phyloP scores from a whole-genome alignment of 2,329 filamentous ascomycete species.

The Ceratocystis albifundus region DNA sequence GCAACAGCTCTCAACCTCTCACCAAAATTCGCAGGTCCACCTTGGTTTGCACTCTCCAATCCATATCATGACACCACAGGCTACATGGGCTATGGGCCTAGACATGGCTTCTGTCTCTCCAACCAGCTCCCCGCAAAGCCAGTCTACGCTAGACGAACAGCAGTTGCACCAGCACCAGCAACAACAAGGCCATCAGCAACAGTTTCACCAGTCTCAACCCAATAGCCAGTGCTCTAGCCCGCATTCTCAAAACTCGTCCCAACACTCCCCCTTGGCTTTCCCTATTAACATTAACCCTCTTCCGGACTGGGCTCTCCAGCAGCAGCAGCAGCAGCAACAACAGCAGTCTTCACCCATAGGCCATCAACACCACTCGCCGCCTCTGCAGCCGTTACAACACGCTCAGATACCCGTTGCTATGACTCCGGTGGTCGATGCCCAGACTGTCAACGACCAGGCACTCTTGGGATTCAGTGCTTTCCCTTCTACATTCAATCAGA shows the following conservation, averaged over 20 bases:
- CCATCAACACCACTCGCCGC: conserved; percentile 31
- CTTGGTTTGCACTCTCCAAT: conserved; percentile 19
- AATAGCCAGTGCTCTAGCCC: conserved; percentile 43
- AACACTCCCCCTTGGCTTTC: conserved; percentile 41
- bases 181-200: conserved; percentile 33
- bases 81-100: conserved; percentile 42
- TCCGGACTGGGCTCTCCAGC: conserved; percentile 50
- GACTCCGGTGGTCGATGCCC: conserved; percentile 23
- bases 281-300: conserved; percentile 37
- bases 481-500: conserved; percentile 41
- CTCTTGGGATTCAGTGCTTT: conserved; percentile 47
- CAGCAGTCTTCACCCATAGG: conserved; percentile 36
- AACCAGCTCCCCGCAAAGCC: conserved; percentile 36
- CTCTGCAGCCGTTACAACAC: conserved; percentile 34
- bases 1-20: conserved; percentile 28
- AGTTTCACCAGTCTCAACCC: conserved; percentile 16
- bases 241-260: conserved; percentile 36
- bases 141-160: conserved; percentile 32
- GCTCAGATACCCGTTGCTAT: conserved; percentile 29
- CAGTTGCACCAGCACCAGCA: conserved; percentile 28
- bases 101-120: conserved; percentile 39
- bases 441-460: conserved; percentile 47
- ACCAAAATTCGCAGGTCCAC: conserved; percentile 17
- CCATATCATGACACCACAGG: conserved; percentile 31
- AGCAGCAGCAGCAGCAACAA: conserved; percentile 35